These are phyloP conservation scores for Arabidopsis hybrid DNA, from an alignment of 441 rosid species.

Conservation along the genomic window DNA sequence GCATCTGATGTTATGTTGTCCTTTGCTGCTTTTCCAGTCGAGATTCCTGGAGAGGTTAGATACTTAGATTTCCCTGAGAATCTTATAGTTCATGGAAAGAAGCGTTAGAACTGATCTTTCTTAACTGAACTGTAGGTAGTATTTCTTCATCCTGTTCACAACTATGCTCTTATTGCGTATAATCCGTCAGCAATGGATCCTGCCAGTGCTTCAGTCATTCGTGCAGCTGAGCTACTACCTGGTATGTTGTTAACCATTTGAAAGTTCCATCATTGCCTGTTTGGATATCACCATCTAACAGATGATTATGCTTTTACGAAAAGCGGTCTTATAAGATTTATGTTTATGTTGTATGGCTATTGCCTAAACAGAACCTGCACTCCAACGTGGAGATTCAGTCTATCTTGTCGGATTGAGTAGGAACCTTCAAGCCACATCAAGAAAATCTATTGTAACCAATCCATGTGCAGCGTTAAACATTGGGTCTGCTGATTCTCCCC, in stretches of 20 bases:
- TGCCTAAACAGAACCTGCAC: slow-evolving; percentile 71
- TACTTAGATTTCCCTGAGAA: slow-evolving; percentile 15
- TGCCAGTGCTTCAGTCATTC: slow-evolving; percentile 74
- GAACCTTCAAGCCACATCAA: slow-evolving; percentile 88
- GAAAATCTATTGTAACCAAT: slow-evolving; percentile 93
- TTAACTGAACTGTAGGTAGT: slow-evolving; percentile 69
- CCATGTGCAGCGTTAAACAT: slow-evolving; percentile 85
- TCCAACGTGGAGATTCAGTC: slow-evolving; percentile 91
- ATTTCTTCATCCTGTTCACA: slow-evolving; percentile 97
- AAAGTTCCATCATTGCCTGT: slow-evolving; percentile 24
- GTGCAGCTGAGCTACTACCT: slow-evolving; percentile 91
- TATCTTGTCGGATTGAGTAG: slow-evolving; percentile 90
- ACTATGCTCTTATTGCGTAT: slow-evolving; percentile 93
- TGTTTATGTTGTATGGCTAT: slow-evolving; percentile 16
- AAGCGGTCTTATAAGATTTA: slow-evolving; percentile 2
- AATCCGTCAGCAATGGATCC: slow-evolving; percentile 86
- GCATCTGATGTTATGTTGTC: slow-evolving; percentile 95
- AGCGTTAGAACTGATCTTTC: slow-evolving; percentile 41
- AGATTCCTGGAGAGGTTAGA: slow-evolving; percentile 96
- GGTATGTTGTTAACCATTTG: slow-evolving; percentile 54
- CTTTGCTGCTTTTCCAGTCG: slow-evolving; percentile 96
- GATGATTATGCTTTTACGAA: slow-evolving; percentile 12
- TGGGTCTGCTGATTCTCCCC: slow-evolving; percentile 84
- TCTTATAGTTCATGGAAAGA: slow-evolving; percentile 24
- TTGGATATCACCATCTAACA: slow-evolving; percentile 9